These are phyloP conservation scores for Hericium erinaceus DNA, from an alignment of 768 basidiomycete species.

Conservation along the genomic window DNA sequence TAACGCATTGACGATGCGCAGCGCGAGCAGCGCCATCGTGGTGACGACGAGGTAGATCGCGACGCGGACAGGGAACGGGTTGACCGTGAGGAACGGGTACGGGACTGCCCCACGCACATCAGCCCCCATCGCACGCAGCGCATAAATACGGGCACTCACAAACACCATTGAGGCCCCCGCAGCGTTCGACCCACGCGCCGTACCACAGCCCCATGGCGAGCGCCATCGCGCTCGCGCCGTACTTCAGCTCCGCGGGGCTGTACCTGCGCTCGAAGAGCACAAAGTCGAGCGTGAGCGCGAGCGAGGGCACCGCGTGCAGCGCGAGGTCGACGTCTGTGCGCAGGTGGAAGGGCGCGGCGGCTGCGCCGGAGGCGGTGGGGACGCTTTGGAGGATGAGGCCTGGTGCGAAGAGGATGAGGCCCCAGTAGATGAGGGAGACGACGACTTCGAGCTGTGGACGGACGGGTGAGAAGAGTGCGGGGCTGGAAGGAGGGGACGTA, in stretches of 20 bases:
- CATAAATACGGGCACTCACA: conserved; percentile 36
- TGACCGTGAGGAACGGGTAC: conserved; percentile 73
- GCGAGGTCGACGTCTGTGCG: conserved; percentile 50
- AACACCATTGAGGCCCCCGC: conserved; percentile 46
- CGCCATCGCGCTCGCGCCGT: conserved; percentile 25
- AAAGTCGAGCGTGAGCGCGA: conserved; percentile 57
- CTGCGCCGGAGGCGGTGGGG: conserved; percentile 16
- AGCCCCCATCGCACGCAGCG: background rate
- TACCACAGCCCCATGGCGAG: conserved; percentile 38
- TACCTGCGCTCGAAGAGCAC: conserved; percentile 56
- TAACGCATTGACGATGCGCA: conserved; percentile 49
- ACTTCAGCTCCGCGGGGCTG: conserved; percentile 22
- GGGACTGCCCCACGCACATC: conserved; percentile 40
- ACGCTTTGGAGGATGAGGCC: conserved; percentile 38
- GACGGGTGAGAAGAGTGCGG: background rate
- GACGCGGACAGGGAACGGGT: conserved; percentile 39
- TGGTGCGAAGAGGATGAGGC: conserved; percentile 46
- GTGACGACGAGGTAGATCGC: conserved; percentile 50
- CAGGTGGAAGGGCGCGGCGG: conserved; percentile 33
- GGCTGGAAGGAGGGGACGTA: conserved; percentile 22
- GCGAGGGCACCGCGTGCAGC: conserved; percentile 55
- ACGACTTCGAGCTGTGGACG: conserved; percentile 31
- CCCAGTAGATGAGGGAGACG: conserved; percentile 61
- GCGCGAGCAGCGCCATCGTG: conserved; percentile 42
- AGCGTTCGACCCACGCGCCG: conserved; percentile 56